phyloP scores from a whole-genome alignment of 345 rosid genomes.

The Syzygium jambos region DNA sequence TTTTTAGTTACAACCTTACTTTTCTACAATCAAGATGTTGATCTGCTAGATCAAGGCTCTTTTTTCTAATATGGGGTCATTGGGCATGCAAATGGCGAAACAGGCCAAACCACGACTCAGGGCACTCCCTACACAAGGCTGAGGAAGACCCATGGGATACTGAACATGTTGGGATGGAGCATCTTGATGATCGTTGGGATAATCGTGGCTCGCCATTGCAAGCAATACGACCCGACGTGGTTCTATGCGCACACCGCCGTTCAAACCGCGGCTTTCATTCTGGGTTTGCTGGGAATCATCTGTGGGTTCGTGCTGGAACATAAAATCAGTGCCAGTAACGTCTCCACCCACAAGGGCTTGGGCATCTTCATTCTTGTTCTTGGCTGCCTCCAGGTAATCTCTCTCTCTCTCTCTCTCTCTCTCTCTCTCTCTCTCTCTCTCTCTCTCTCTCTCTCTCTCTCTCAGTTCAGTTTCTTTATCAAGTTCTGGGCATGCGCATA shows the following conservation, averaged over 20 bases:
- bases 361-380: constrained; percentile 68
- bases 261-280: constrained; percentile 40
- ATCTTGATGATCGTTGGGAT: constrained; percentile 57
- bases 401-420: neutral
- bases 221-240: constrained; percentile 66
- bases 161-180: constrained; percentile 82
- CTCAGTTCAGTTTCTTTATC: neutral
- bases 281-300: constrained; percentile 53
- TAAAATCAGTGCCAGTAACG: constrained; percentile 16
- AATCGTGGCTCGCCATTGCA: constrained; percentile 46
- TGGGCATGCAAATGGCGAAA: neutral
- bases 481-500: neutral
- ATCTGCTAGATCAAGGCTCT: neutral
- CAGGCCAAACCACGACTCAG: constrained; percentile 23
- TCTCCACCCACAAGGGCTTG: constrained; percentile 51
- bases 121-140: constrained; percentile 19
- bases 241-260: constrained; percentile 47
- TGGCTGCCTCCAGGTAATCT: constrained; percentile 66
- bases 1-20: neutral
- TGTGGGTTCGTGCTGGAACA: constrained; percentile 50
- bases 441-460: neutral
- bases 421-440: neutral
- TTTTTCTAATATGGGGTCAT: neutral
- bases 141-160: constrained; percentile 62
- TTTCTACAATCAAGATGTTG: neutral